Conservation (phyloP, 306 rosid species). For the Malus orientalis region DNA sequence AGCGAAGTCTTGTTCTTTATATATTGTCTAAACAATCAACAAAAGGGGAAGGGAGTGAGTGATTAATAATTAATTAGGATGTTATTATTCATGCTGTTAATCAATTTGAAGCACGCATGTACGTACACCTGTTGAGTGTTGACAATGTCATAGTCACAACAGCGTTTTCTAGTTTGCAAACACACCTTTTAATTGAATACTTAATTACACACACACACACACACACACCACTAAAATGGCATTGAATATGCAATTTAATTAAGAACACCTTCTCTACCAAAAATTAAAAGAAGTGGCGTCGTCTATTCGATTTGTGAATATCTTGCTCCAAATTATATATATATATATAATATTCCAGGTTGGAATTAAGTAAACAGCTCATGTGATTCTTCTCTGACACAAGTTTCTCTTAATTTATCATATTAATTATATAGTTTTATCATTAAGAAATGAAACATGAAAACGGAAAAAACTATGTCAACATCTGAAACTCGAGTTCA, state of each 20-base stretch:
- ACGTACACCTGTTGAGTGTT: not conserved
- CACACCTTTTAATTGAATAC: not conserved
- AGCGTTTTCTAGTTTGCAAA: slow-evolving; percentile 7
- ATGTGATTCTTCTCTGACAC: not conserved
- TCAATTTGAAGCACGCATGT: not conserved
- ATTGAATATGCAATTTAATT: not conserved
- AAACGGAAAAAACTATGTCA: not conserved
- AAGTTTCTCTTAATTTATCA: not conserved
- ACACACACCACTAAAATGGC: not conserved
- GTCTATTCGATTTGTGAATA: not conserved
- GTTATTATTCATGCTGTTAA: not conserved
- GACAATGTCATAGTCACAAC: slow-evolving; percentile 10
- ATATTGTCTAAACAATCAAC: too few relatives aligned
- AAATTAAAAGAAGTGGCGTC: not conserved
- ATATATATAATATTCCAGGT: too few relatives aligned
- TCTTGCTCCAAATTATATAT: too few relatives aligned
- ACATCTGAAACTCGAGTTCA: not conserved
- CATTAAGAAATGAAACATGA: not conserved
- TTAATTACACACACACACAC: not conserved
- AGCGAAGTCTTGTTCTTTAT: too few relatives aligned
- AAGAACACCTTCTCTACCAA: too few relatives aligned
- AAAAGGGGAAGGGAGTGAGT: too few relatives aligned
- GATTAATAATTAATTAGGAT: not conserved
- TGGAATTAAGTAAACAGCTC: not conserved
- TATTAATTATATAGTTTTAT: not conserved